Base-by-base conservation (phyloP, 2,329 filamentous ascomycete genomes). In the Lanzia echinophila region DNA sequence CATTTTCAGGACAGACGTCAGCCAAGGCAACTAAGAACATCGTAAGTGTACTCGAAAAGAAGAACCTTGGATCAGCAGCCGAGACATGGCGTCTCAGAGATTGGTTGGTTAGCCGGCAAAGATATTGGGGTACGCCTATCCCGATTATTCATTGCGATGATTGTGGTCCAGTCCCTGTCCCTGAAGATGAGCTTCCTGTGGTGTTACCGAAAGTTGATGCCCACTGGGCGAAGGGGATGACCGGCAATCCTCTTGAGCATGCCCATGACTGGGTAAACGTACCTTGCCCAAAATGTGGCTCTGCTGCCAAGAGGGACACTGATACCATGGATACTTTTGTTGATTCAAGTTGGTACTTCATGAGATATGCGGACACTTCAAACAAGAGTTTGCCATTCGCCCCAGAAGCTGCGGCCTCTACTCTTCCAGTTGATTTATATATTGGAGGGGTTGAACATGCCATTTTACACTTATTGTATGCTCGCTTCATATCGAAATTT, bases 321-420 rank as follows among this genome's bases (percentile, higher is more conserved):
- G 90, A 96, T 68, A 96, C 90, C 2, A 95, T 96, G 90, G 90
- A 96, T 69, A 96, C 90, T 0, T 96, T 96, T 71, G 90, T 96
- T 57, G 90, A 95, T 71, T 95, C 90, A 1, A 95, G 90, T 51
- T 96, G 90, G 90, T 96, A 96, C 69, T 95, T 85, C 65, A 82
- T 91, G 71, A 81, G 89, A 12, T 95, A 90, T 63, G 71, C 84
- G 28, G 88, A 95, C 63, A 75, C 87, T 1, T 74, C 82, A 17
- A 91, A 94, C 60, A 60, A 74, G 13, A 65, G 77, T 2, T 68
- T 73, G 13, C 83, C 82, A 0, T 83, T 95, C 59, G 82, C 81
- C 1, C 71, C 82, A n/a, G 71, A 75, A 17, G 76, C 76, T 11
- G 80, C 81, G 12, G 73, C 78, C 57, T 65, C 66, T 6, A 72